Base-by-base conservation (phyloP, 1,139 yeast species). In the Citeromyces hawaiiensis region DNA sequence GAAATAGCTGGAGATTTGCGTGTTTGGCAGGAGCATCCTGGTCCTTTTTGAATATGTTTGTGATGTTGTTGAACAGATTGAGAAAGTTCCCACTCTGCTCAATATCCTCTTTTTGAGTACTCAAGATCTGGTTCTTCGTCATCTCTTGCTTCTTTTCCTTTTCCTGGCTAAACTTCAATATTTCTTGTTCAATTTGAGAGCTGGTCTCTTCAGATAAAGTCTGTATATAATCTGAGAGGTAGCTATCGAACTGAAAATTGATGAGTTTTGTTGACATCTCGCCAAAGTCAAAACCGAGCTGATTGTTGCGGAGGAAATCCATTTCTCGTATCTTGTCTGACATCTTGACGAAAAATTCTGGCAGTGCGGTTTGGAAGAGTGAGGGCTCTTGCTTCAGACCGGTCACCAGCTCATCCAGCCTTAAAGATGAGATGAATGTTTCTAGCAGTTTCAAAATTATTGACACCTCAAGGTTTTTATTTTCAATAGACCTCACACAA, bases 201-300 rank as follows among this genome's bases (percentile, higher is more conserved):
- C 17, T 16, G 34, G 34, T 30, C 4, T 30, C 17, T 16, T 16
- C 34, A 10, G 17, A 13, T 10, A 30, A 13, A 5, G 7, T 10
- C 15, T 30, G 17, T 30, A 13, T 30, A n/a, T 30, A 30, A 13
- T 13, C 15, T 4, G 50, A 37, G n/a, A 57, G 40, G 40, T 54
- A 53, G 29, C 45, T 56, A 36, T 56, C 60, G 41, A 51, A 57
- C 37, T 56, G 54, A 38, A 54, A 57, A 40, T 55, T 55, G 15
- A 57, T 51, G 39, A 57, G 53, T 30, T 30, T 30, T 17, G 8
- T 30, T 30, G 34, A 7, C 34, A 30, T 30, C 11, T 40, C 14
- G 17, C 16, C 8, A 18, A 11, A 15, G 11, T 21, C 10, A 38
- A 30, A 25, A 40, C 37, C 14, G 43, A 37, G 2, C 41, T 15